These are phyloP conservation scores for Monosporascus sp. DNA, from an alignment of 2,329 filamentous ascomycete genomes.

Conservation along the genomic window DNA sequence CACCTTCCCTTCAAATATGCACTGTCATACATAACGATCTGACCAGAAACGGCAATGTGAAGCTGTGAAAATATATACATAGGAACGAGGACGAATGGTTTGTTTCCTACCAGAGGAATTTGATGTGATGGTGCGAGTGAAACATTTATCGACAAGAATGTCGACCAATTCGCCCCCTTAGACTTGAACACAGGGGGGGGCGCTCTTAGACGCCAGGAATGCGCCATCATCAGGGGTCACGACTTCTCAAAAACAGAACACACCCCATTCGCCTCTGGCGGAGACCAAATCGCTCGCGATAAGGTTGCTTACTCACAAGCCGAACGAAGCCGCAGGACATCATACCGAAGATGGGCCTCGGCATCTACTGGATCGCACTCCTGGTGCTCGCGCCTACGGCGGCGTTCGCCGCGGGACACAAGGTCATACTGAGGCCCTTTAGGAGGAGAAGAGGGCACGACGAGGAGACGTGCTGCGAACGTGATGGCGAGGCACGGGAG, in stretches of 20 bases:
- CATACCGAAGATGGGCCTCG: conserved; percentile 10
- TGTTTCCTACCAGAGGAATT: background rate
- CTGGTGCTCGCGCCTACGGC: conserved; percentile 16
- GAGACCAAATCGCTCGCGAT: too few species aligned
- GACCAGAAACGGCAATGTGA: too few species aligned
- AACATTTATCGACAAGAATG: background rate
- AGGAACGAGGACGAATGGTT: background rate
- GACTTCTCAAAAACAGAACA: background rate
- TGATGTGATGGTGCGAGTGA: background rate
- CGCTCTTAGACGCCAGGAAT: too few species aligned
- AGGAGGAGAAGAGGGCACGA: background rate
- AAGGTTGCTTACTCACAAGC: too few species aligned
- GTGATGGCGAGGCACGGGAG: conserved; percentile 11
- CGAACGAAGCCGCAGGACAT: too few species aligned
- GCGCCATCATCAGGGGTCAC: too few species aligned
- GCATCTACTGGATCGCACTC: conserved; percentile 22
- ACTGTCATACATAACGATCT: too few species aligned
- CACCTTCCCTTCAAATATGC: too few species aligned
- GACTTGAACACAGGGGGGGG: too few species aligned
- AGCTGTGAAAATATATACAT: too few species aligned
- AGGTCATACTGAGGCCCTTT: conserved; percentile 8
- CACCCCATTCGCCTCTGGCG: too few species aligned
- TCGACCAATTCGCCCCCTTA: too few species aligned
- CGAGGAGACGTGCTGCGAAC: conserved; percentile 1
- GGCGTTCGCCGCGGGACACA: conserved; percentile 11